These are phyloP conservation scores for Metschnikowia picachoensis DNA, from an alignment of 805 yeast genomes.

Conservation along the genomic window DNA sequence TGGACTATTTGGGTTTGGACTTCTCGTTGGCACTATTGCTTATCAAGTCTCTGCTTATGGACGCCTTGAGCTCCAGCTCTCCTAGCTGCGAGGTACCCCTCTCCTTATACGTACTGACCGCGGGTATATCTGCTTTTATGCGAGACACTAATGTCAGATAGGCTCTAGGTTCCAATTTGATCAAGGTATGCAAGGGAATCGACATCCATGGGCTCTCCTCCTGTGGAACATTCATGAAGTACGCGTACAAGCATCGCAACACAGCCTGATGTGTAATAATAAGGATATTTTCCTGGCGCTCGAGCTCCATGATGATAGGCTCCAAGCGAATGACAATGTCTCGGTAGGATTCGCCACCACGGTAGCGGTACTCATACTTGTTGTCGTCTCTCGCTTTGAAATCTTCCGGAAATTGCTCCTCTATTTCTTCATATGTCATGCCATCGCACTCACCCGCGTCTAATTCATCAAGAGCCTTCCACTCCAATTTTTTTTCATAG, in stretches of 20 bases:
- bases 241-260: constrained; percentile 91
- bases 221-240: constrained; percentile 97
- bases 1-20: background rate
- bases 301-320: constrained; percentile 97
- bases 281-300: constrained; percentile 91
- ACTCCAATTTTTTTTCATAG: constrained; percentile 69
- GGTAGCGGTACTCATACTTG: constrained; percentile 90
- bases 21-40: constrained; percentile 26
- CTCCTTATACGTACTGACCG: constrained; percentile 94
- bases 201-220: constrained; percentile 99
- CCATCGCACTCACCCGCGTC: constrained; percentile 99
- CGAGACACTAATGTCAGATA: constrained; percentile 83
- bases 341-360: constrained; percentile 96
- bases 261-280: constrained; percentile 98
- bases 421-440: constrained; percentile 91
- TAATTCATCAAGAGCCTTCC: constrained; percentile 96
- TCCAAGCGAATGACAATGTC: constrained; percentile 93
- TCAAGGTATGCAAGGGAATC: constrained; percentile 92
- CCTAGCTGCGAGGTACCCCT: constrained; percentile 78
- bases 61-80: constrained; percentile 38
- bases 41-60: constrained; percentile 50
- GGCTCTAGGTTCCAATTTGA: constrained; percentile 93
- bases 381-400: constrained; percentile 94
- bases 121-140: constrained; percentile 95
- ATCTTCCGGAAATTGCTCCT: constrained; percentile 81